Percentiles rank a stretch among this genome's conserved stretches.
Conservation (phyloP, 2,329 filamentous ascomycete genomes). For the Pseudocercospora ulei region DNA sequence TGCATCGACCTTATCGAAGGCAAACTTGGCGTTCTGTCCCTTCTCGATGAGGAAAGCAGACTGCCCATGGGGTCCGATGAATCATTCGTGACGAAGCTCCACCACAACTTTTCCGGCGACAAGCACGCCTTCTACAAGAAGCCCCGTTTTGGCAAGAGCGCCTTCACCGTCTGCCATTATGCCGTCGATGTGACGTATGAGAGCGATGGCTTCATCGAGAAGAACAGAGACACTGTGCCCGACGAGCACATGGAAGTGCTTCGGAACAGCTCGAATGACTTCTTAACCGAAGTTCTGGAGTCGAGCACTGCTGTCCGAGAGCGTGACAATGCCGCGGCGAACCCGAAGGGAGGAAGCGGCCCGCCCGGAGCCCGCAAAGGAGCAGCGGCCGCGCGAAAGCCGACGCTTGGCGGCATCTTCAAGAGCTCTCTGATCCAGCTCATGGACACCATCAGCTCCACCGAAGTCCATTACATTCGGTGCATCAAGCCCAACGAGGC, state of each 20-base stretch:
- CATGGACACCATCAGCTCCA: slow-evolving; percentile 95
- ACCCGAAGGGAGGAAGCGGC: slow-evolving; percentile 59
- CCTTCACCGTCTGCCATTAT: slow-evolving; percentile 98
- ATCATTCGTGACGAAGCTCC: slow-evolving; percentile 90
- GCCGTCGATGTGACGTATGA: slow-evolving; percentile 97
- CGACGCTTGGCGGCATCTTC: slow-evolving; percentile 95
- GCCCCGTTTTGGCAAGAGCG: slow-evolving; percentile 89
- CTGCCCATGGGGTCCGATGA: slow-evolving; percentile 96
- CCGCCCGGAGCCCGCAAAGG: slow-evolving; percentile 72
- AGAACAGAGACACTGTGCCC: slow-evolving; percentile 96
- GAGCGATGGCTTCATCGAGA: slow-evolving; percentile 97
- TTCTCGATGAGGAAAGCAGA: slow-evolving; percentile 92
- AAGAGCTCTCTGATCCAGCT: slow-evolving; percentile 96
- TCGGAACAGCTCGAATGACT: slow-evolving; percentile 70
- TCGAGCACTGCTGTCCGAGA: slow-evolving; percentile 80
- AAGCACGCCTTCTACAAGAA: slow-evolving; percentile 99
- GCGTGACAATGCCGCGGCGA: slow-evolving; percentile 58
- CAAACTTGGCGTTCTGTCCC: slow-evolving; percentile 81
- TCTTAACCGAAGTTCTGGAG: slow-evolving; percentile 74
- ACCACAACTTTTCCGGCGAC: slow-evolving; percentile 80
- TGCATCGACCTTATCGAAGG: slow-evolving; percentile 98
- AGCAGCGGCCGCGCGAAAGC: slow-evolving; percentile 88
- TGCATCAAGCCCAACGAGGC: slow-evolving; percentile 98
- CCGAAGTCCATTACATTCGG: slow-evolving; percentile 96
- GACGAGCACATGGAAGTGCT: slow-evolving; percentile 96